Percentiles rank a stretch among this genome's conserved stretches.
Evolutionary conservation across 1,284 basidiomycete genomes (phyloP).

Genomic region (Sporisorium graminicola): DNA sequence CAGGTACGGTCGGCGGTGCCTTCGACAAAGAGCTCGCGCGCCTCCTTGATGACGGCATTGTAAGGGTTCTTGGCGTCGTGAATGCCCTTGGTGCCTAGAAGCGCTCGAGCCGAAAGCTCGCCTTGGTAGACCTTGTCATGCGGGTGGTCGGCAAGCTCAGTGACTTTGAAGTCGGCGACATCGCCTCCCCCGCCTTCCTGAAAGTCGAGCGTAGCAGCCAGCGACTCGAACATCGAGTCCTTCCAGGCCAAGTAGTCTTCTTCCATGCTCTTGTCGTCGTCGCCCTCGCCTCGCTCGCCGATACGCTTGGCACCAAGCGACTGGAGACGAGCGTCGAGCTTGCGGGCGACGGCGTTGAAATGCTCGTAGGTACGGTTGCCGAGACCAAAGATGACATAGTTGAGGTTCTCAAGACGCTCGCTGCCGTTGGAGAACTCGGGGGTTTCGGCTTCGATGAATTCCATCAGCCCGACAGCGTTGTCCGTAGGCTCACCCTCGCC

Average conservation of each 20-base stretch:
- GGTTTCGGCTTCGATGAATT: conserved; percentile 86
- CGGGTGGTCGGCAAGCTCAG: conserved; percentile 76
- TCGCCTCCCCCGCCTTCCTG: conserved; percentile 97
- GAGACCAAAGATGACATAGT: conserved; percentile 94
- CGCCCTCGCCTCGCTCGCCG: conserved; percentile 92
- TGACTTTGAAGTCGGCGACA: conserved; percentile 91
- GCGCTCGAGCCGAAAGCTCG: conserved; percentile 77
- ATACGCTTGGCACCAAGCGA: conserved; percentile 88
- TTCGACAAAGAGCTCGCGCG: conserved; percentile 85
- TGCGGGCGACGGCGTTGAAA: conserved; percentile 88
- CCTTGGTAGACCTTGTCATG: conserved; percentile 66
- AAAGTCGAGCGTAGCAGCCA: conserved; percentile 83
- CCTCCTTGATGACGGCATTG: conserved; percentile 81
- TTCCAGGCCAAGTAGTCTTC: conserved; percentile 99
- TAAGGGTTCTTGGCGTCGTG: conserved; percentile 98
- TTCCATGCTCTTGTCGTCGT: conserved; percentile 99
- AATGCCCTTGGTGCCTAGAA: conserved; percentile 84
- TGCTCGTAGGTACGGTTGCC: conserved; percentile 86
- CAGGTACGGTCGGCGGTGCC: conserved; percentile 84
- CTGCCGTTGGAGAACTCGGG: conserved; percentile 87
- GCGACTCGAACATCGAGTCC: conserved; percentile 93
- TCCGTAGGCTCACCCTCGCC: conserved; percentile 99
- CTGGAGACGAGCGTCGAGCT: conserved; percentile 80
- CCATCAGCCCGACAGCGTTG: conserved; percentile 94
- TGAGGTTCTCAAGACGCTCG: conserved; percentile 83